Base-by-base conservation (phyloP, 768 basidiomycete genomes). In the Multifurca ochricompacta region DNA sequence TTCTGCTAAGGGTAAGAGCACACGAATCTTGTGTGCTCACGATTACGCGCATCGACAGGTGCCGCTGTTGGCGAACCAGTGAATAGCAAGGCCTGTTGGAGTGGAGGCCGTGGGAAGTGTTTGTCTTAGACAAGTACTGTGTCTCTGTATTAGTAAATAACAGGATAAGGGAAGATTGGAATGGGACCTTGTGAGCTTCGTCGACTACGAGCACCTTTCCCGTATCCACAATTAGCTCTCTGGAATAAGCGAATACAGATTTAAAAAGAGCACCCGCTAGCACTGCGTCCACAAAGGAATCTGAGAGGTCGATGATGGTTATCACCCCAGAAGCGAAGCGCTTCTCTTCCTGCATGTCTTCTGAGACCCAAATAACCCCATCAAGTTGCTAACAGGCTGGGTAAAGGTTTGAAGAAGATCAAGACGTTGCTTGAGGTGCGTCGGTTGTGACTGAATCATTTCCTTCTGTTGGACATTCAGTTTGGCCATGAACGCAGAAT, bases 191-290 rank as follows among this genome's bases (percentile, higher is more conserved):
- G 59, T 88, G 85, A 0, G 86, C 85, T 55, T 88, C 86, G 42
- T 88, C 85, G 0, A 87, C 80, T 0, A 88, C 75, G 2, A 85
- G 73, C 1, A 85, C 77, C 52, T 86, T 87, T 5, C 84, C 85
- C 0, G 80, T 81, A 3, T 67, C 72, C 2, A 83, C 73, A 1
- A 79, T 69, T 1, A n/a, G 80, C 74, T 25, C 85, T 74, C 10
- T 84, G 74, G 59, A 87, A 88, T 1, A 84, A 62, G 34, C 85
- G 74, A 0, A 77, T 74, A 1, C 87, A 66, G 6, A 88, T 84
- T 53, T 88, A 50, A 87, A 88, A 3, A 87, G 64, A 0, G 78
- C 78, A 58, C 85, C 85, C 2, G 86, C 86, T 1, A 82, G 78
- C 0, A 72, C 71, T 1, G 80, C 68, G 61, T 88, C 86, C 9